A percentile compares a stretch with the other conserved stretches of the same genome.
Evolutionary conservation across 2,329 filamentous ascomycete species (phyloP).

Genomic region (Pseudogymnoascus sp.): DNA sequence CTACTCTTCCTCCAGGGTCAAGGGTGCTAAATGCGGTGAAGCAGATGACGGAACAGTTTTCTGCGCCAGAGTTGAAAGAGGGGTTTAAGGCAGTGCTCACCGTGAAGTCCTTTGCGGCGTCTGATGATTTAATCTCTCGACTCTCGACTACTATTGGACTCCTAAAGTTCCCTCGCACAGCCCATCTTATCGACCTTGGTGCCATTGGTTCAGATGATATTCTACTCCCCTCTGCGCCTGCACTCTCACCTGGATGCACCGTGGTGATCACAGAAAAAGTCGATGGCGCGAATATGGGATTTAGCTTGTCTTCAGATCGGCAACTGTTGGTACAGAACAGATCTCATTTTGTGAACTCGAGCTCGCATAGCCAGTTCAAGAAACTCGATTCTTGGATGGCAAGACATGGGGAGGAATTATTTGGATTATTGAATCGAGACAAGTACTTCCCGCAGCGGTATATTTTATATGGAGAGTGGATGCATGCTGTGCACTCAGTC

Average conservation of each 20-base stretch:
- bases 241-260: neutral
- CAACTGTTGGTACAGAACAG: slow-evolving; percentile 18
- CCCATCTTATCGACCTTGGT: slow-evolving; percentile 19
- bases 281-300: slow-evolving; percentile 19
- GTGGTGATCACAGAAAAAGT: slow-evolving; percentile 18
- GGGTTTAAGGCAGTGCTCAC: slow-evolving; percentile 4
- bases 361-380: slow-evolving; percentile 17
- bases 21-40: slow-evolving; percentile 13
- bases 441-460: slow-evolving; percentile 15
- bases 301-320: slow-evolving; percentile 15
- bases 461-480: slow-evolving; percentile 20
- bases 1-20: slow-evolving; percentile 16
- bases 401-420: slow-evolving; percentile 8
- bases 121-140: slow-evolving; percentile 12
- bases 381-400: slow-evolving; percentile 17
- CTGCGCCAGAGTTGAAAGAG: slow-evolving; percentile 13
- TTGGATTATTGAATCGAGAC: slow-evolving; percentile 12
- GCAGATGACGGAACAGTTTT: slow-evolving; percentile 15
- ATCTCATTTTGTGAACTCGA: slow-evolving; percentile 17
- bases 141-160: slow-evolving; percentile 14
- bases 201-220: slow-evolving; percentile 18
- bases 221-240: slow-evolving; percentile 11
- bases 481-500: slow-evolving; percentile 18
- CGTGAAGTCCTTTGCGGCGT: slow-evolving; percentile 6
- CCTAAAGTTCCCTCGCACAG: slow-evolving; percentile 17